Conservation (phyloP, 768 basidiomycete species). For the Mycena galericulata region DNA sequence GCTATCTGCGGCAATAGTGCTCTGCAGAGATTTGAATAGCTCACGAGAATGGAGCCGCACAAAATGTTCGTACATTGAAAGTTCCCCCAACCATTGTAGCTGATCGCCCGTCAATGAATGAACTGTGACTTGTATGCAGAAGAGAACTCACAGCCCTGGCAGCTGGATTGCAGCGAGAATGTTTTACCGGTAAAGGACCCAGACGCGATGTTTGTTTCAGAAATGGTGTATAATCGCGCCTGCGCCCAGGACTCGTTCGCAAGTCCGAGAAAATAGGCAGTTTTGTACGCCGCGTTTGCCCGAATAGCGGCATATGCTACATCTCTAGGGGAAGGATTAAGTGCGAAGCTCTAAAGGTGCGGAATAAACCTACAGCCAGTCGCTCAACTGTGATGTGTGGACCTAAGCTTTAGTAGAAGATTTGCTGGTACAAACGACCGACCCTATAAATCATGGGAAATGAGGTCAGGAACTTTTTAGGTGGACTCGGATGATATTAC, state of each 20-base stretch:
- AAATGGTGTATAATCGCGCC: conserved; percentile 2
- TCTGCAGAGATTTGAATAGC: not conserved
- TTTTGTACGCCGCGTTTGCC: conserved; percentile 17
- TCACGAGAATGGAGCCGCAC: too few species aligned
- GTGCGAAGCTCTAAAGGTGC: too few species aligned
- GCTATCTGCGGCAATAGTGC: not conserved
- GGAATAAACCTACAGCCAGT: too few species aligned
- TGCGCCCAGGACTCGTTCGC: conserved; percentile 7
- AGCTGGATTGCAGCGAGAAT: not conserved
- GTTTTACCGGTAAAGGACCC: not conserved
- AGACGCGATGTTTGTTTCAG: not conserved
- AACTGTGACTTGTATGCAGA: not conserved
- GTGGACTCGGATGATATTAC: too few species aligned
- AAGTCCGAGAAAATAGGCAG: not conserved
- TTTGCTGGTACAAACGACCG: too few species aligned
- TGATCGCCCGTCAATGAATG: not conserved
- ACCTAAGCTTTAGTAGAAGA: too few species aligned
- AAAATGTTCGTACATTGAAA: not conserved
- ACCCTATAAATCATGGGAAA: too few species aligned
- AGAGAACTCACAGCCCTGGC: conserved; percentile 6
- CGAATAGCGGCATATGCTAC: not conserved
- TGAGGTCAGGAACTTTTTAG: too few species aligned
- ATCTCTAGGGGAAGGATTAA: too few species aligned
- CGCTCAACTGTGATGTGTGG: too few species aligned
- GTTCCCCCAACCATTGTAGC: conserved; percentile 20